Conservation (phyloP, 495 filamentous ascomycete species). For the Podospora appendiculata region DNA sequence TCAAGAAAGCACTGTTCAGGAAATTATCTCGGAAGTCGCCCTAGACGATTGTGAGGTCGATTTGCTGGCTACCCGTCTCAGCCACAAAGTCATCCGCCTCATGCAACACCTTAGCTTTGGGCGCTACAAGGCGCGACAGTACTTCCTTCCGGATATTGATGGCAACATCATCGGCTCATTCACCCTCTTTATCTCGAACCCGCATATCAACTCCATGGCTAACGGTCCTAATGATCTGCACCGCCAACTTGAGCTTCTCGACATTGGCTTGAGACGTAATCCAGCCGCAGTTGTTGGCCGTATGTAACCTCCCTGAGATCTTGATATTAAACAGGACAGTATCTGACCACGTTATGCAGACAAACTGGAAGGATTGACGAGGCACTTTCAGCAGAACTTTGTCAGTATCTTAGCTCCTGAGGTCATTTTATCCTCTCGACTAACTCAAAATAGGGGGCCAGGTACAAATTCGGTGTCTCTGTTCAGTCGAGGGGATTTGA, state of each 20-base stretch:
- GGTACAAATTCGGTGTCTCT: constrained; percentile 72
- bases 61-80: constrained; percentile 3
- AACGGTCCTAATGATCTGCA: constrained; percentile 62
- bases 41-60: not conserved
- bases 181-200: constrained; percentile 53
- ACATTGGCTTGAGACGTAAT: constrained; percentile 55
- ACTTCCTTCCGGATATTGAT: constrained; percentile 22
- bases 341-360: constrained; percentile 6
- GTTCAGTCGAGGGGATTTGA: constrained; percentile 56
- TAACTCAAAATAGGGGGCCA: constrained; percentile 54
- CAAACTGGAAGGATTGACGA: constrained; percentile 44
- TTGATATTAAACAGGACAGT: no score
- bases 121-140: constrained; percentile 21
- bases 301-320: constrained; percentile 1
- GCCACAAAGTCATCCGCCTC: not conserved
- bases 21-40: no score
- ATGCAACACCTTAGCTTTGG: constrained; percentile 10
- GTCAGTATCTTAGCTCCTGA: constrained; percentile 34
- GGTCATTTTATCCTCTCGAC: not conserved
- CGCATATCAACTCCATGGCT: constrained; percentile 34
- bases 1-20: no score
- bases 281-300: constrained; percentile 23
- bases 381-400: constrained; percentile 67
- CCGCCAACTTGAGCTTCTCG: constrained; percentile 44
- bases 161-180: constrained; percentile 44